phyloP scores from a whole-genome alignment of 2,329 filamentous ascomycete genomes.

The Aquanectria penicillioides region DNA sequence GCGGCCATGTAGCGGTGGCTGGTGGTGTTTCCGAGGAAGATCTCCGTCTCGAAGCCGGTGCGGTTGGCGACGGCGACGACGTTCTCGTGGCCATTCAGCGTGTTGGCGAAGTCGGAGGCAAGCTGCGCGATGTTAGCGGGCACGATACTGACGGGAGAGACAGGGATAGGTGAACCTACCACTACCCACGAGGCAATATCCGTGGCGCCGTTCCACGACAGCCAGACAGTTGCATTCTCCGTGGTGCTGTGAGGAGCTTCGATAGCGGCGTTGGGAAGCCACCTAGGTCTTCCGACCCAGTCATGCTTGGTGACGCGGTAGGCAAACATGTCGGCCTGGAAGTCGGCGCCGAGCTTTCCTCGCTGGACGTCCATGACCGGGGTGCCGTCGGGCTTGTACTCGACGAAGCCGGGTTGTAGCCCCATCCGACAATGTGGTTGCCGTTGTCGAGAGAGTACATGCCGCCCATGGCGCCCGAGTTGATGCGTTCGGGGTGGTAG shows the following conservation, averaged over 20 bases:
- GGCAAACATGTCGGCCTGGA: conserved; percentile 40
- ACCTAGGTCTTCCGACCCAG: conserved; percentile 42
- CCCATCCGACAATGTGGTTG: conserved; percentile 42
- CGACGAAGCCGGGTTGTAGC: conserved; percentile 42
- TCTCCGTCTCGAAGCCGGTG: conserved; percentile 42
- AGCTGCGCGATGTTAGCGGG: conserved; percentile 36
- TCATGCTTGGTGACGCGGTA: conserved; percentile 42
- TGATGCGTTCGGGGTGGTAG: conserved; percentile 39
- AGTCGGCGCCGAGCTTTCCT: conserved; percentile 33
- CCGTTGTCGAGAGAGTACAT: conserved; percentile 41
- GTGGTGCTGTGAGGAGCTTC: conserved; percentile 37
- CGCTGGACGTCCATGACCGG: conserved; percentile 41
- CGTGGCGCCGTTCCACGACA: conserved; percentile 47
- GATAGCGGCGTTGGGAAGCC: conserved; percentile 43
- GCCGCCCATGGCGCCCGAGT: conserved; percentile 43
- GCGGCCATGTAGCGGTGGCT: conserved; percentile 38
- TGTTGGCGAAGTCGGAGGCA: conserved; percentile 33
- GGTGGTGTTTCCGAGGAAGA: conserved; percentile 27
- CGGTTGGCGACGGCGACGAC: conserved; percentile 35
- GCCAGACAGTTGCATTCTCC: conserved; percentile 37
- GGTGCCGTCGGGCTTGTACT: conserved; percentile 39
- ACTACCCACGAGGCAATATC: conserved; percentile 42
- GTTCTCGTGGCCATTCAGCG: conserved; percentile 35
- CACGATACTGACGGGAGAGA: conserved; percentile 9
- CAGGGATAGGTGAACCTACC: conserved; percentile 32